Conservation (phyloP, 1,284 basidiomycete genomes). For the Gymnopus androsaceus region DNA sequence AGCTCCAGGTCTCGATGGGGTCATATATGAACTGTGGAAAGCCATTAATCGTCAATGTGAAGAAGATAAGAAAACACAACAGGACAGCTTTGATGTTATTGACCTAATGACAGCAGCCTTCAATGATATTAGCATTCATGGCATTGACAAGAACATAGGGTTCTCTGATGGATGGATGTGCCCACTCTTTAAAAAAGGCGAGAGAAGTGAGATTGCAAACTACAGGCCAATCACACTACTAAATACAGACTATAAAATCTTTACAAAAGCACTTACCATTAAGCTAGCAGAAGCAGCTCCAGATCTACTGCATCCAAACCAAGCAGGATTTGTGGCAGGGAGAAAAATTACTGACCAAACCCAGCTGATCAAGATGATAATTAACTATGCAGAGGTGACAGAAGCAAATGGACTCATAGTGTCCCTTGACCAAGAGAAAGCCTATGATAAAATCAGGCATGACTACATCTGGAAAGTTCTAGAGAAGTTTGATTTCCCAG, state of each 20-base stretch:
- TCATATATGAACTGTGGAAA: conserved; percentile 24
- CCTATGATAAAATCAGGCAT: conserved; percentile 27
- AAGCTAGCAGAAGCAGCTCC: conserved; percentile 4
- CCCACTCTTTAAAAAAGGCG: conserved; percentile 25
- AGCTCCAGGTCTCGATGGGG: conserved; percentile 20
- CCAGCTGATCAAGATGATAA: conserved; percentile 16
- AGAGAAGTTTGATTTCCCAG: conserved; percentile 27
- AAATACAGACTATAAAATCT: conserved; percentile 9
- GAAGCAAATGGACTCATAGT: conserved; percentile 21
- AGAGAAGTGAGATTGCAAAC: conserved; percentile 19
- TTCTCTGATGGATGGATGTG: conserved; percentile 23
- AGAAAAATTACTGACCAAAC: too few relatives aligned
- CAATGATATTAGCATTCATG: conserved; percentile 20
- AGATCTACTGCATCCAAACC: too few relatives aligned
- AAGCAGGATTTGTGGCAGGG: too few relatives aligned
- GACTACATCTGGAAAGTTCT: conserved; percentile 34
- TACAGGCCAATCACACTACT: conserved; percentile 17
- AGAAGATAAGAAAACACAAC: not conserved
- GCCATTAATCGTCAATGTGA: not conserved
- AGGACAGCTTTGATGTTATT: conserved; percentile 6
- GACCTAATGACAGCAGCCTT: conserved; percentile 14
- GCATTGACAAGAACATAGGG: not conserved
- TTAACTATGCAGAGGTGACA: conserved; percentile 18
- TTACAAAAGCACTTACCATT: conserved; percentile 8
- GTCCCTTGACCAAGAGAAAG: conserved; percentile 27